Conservation (phyloP, 192 early-diverging fungal genomes). For the Coemansia sp. region DNA sequence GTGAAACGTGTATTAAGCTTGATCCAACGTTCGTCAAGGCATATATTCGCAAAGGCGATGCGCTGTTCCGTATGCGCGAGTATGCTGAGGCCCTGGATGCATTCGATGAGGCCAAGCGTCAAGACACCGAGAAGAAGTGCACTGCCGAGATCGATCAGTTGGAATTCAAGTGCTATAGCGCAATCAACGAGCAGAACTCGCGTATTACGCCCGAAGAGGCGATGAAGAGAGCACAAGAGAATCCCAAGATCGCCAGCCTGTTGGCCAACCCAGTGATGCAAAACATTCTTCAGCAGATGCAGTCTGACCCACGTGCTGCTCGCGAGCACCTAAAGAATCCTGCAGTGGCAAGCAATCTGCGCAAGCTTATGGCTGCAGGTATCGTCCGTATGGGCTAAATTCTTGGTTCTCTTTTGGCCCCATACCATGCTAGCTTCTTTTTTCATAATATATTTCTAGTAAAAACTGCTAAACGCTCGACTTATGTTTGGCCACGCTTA, state of each 20-base stretch:
- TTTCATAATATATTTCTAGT: too few relatives aligned
- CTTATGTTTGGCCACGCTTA: slow-evolving; percentile 36
- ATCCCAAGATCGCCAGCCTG: slow-evolving; percentile 87
- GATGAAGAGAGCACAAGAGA: slow-evolving; percentile 77
- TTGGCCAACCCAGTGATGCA: slow-evolving; percentile 95
- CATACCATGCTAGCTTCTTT: too few relatives aligned
- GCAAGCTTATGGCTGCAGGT: slow-evolving; percentile 88
- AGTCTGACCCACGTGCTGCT: slow-evolving; percentile 87
- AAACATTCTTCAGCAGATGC: slow-evolving; percentile 95
- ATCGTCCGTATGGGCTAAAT: slow-evolving; percentile 69
- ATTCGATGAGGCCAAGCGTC: slow-evolving; percentile 69
- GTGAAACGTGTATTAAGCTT: slow-evolving; percentile 78
- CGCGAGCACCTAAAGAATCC: slow-evolving; percentile 98
- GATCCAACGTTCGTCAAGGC: slow-evolving; percentile 91
- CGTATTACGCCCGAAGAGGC: slow-evolving; percentile 70
- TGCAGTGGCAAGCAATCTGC: slow-evolving; percentile 86
- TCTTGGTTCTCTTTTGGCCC: too few relatives aligned
- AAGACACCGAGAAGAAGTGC: slow-evolving; percentile 83
- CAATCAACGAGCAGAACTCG: slow-evolving; percentile 60
- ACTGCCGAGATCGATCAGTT: slow-evolving; percentile 80
- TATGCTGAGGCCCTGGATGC: slow-evolving; percentile 80
- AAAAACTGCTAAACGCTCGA: too few relatives aligned
- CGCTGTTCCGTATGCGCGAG: slow-evolving; percentile 86
- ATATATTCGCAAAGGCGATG: slow-evolving; percentile 92
- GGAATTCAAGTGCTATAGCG: slow-evolving; percentile 76